Percentiles rank a stretch among this genome's conserved stretches.
Conservation (phyloP, 2,329 filamentous ascomycete species). For the Penicillium sp. region DNA sequence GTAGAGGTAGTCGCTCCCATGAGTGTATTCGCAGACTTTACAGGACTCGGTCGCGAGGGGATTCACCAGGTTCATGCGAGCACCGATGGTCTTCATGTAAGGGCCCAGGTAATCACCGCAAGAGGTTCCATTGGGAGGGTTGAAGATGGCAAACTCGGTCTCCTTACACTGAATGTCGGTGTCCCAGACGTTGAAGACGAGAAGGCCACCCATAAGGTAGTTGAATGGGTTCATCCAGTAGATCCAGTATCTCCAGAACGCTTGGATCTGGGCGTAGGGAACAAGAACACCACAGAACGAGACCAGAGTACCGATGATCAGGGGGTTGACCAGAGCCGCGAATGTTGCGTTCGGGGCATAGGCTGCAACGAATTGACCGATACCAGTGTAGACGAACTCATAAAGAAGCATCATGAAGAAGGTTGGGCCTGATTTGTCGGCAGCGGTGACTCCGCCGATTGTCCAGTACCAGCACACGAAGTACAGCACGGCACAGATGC, state of each 20-base stretch:
- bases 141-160: constrained; percentile 26
- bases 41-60: constrained; percentile 57
- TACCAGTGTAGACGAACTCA: constrained; percentile 67
- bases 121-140: constrained; percentile 45
- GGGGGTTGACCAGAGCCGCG: constrained; percentile 70
- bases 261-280: constrained; percentile 30
- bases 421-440: constrained; percentile 43
- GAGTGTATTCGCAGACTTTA: constrained; percentile 59
- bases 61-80: constrained; percentile 56
- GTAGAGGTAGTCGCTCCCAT: constrained; percentile 59
- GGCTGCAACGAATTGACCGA: constrained; percentile 76
- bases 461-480: constrained; percentile 73
- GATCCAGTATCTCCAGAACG: constrained; percentile 35
- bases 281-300: constrained; percentile 34
- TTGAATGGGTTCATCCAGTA: constrained; percentile 34
- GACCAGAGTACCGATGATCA: constrained; percentile 57
- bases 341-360: constrained; percentile 67
- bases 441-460: constrained; percentile 47
- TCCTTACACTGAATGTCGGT: constrained; percentile 24
- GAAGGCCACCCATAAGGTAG: constrained; percentile 31
- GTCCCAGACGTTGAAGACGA: constrained; percentile 28
- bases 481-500: constrained; percentile 64
- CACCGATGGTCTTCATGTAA: constrained; percentile 51
- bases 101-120: constrained; percentile 58
- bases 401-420: constrained; percentile 74